These are phyloP conservation scores for Endogone sp. DNA, from an alignment of 192 early-diverging fungal species.

Conservation along the genomic window DNA sequence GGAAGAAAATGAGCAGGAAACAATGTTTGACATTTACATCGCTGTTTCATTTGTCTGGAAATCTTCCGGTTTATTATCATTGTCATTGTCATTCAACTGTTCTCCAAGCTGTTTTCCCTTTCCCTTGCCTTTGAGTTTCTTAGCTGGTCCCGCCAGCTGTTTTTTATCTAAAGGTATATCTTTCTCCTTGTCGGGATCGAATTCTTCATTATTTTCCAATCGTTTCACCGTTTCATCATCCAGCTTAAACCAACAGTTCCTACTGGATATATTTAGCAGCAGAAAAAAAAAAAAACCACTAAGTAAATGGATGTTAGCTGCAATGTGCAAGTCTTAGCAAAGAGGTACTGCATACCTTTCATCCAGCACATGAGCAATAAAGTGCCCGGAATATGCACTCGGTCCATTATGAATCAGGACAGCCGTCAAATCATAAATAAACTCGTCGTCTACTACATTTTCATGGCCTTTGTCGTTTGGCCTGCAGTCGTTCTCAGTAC, in stretches of 20 bases:
- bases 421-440: conserved; percentile 27
- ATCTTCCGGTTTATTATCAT: conserved; percentile 11
- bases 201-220: conserved; percentile 15
- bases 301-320: no score
- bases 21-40: not conserved
- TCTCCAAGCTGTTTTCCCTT: not conserved
- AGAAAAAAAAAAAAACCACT: not conserved
- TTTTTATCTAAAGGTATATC: not conserved
- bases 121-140: not conserved
- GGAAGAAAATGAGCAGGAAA: not conserved
- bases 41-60: conserved; percentile 1
- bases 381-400: conserved; percentile 37
- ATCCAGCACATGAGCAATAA: conserved; percentile 29
- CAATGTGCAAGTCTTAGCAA: no score
- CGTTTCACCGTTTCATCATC: conserved; percentile 36
- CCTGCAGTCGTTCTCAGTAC: not conserved
- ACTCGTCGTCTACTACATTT: not conserved
- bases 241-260: conserved; percentile 30
- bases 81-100: not conserved
- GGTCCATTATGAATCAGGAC: conserved; percentile 35
- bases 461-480: not conserved
- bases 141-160: not conserved
- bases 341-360: conserved; percentile 14
- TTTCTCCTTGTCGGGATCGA: conserved; percentile 21
- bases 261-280: conserved; percentile 11